Percentiles rank a stretch among this genome's conserved stretches.
phyloP scores from a whole-genome alignment of 1,139 yeast genomes.

The Maudiozyma humilis region DNA sequence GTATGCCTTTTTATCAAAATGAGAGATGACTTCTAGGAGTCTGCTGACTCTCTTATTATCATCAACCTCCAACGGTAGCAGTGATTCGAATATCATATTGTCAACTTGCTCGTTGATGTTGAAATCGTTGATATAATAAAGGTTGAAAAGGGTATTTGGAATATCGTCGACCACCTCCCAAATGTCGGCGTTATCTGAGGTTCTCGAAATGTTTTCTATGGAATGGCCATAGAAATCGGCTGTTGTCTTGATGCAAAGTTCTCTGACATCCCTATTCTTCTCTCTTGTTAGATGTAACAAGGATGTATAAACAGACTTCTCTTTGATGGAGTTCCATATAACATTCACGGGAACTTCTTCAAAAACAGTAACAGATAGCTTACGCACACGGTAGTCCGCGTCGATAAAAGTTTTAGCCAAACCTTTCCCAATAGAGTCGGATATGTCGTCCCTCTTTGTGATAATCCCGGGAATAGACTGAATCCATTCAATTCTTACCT shows the following conservation, averaged over 20 bases:
- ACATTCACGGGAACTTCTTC: slow-evolving; percentile 36
- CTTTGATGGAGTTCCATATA: slow-evolving; percentile 40
- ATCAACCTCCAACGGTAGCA: slow-evolving; percentile 47
- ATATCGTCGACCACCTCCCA: slow-evolving; percentile 44
- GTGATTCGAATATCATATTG: slow-evolving; percentile 46
- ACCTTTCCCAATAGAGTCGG: slow-evolving; percentile 48
- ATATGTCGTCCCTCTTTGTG: slow-evolving; percentile 41
- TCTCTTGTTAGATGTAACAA: slow-evolving; percentile 63
- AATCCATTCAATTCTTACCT: slow-evolving; percentile 66
- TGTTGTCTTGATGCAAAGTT: slow-evolving; percentile 47
- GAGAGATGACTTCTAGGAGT: slow-evolving; percentile 41
- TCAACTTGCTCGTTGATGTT: slow-evolving; percentile 66
- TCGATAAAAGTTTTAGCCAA: slow-evolving; percentile 65
- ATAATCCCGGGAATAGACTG: slow-evolving; percentile 44
- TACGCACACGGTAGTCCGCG: slow-evolving; percentile 65
- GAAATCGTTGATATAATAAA: slow-evolving; percentile 68
- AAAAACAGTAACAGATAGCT: slow-evolving; percentile 47
- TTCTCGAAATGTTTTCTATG: slow-evolving; percentile 15
- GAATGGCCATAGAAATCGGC: slow-evolving; percentile 44
- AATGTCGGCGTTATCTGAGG: slow-evolving; percentile 28
- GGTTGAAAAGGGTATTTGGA: slow-evolving; percentile 58
- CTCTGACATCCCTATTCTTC: slow-evolving; percentile 57
- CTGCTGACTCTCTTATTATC: slow-evolving; percentile 46
- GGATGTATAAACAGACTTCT: slow-evolving; percentile 42
- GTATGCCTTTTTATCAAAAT: slow-evolving; percentile 50